These are phyloP conservation scores for Trichoderma sp. DNA, from an alignment of 2,329 filamentous ascomycete genomes.

Conservation along the genomic window DNA sequence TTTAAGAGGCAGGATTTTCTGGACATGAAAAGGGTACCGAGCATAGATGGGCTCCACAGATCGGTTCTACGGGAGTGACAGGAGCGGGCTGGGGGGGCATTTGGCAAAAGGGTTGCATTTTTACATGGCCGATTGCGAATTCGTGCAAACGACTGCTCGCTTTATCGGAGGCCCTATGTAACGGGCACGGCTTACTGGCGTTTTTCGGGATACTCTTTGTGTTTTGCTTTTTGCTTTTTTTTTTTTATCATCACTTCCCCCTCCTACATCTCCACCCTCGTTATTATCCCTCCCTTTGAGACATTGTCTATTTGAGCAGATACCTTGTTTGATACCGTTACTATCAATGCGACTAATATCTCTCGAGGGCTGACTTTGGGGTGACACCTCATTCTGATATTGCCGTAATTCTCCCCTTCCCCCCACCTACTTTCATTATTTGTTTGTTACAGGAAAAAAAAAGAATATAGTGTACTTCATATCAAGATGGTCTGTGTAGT, in stretches of 20 bases:
- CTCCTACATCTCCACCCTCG: conserved; percentile 29
- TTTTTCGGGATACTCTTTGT: conserved; percentile 28
- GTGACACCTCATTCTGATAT: conserved; percentile 8
- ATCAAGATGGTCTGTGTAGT: neutral
- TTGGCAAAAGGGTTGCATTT: conserved; percentile 18
- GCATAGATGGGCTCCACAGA: conserved; percentile 16
- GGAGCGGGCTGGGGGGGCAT: conserved; percentile 15
- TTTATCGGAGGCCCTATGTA: conserved; percentile 17
- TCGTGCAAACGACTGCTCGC: conserved; percentile 19
- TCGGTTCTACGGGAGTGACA: conserved; percentile 16
- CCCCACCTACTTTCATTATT: conserved; percentile 1
- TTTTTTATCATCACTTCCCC: neutral
- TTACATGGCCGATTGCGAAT: conserved; percentile 17
- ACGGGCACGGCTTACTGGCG: conserved; percentile 24
- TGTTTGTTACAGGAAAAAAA: conserved; percentile 2
- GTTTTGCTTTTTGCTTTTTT: neutral
- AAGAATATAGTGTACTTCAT: conserved; percentile 6
- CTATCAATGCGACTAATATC: conserved; percentile 20
- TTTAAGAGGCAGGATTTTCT: conserved; percentile 14
- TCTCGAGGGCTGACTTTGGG: neutral
- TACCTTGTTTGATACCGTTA: conserved; percentile 32
- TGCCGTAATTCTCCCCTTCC: neutral
- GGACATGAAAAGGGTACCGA: conserved; percentile 15
- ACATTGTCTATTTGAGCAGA: conserved; percentile 36
- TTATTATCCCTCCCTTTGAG: conserved; percentile 28